Evolutionary conservation across 2,329 filamentous ascomycete genomes (phyloP).

Genomic region (Grosmannia clavigera): DNA sequence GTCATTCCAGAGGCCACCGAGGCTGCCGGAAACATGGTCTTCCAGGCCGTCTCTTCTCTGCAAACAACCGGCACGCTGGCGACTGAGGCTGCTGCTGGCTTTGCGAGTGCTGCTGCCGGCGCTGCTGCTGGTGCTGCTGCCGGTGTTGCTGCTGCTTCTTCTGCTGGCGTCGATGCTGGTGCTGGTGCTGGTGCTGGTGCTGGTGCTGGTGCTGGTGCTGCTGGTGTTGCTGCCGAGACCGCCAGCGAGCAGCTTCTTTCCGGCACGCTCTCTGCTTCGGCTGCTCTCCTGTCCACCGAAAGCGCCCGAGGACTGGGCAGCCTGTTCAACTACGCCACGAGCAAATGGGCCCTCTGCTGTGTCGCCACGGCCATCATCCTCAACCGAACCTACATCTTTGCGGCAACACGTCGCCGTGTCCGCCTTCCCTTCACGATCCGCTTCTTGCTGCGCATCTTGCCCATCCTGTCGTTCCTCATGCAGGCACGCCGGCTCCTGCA

Average conservation of each 20-base stretch:
- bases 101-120: neutral
- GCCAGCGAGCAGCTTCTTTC: slow-evolving; percentile 26
- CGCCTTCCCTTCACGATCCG: slow-evolving; percentile 61
- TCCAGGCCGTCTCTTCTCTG: slow-evolving; percentile 15
- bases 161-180: slow-evolving; percentile 10
- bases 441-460: slow-evolving; percentile 55
- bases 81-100: slow-evolving; percentile 19
- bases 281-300: slow-evolving; percentile 41
- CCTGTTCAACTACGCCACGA: slow-evolving; percentile 81
- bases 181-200: slow-evolving; percentile 15
- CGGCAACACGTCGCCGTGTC: slow-evolving; percentile 72
- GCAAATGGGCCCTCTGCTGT: slow-evolving; percentile 83
- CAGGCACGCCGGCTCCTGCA: slow-evolving; percentile 64
- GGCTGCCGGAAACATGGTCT: slow-evolving; percentile 21
- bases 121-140: slow-evolving; percentile 16
- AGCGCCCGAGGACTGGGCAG: slow-evolving; percentile 62
- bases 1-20: slow-evolving; percentile 47
- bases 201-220: slow-evolving; percentile 10
- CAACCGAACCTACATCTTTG: slow-evolving; percentile 89
- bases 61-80: slow-evolving; percentile 30
- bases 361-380: slow-evolving; percentile 76
- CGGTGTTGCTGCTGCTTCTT: slow-evolving; percentile 9
- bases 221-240: slow-evolving; percentile 8
- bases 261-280: slow-evolving; percentile 20
- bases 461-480: slow-evolving; percentile 55